A percentile compares a stretch with the other conserved stretches of the same genome.
Conservation (phyloP, 108 stramenopile genomes). For the Nitzschia inconspicua region DNA sequence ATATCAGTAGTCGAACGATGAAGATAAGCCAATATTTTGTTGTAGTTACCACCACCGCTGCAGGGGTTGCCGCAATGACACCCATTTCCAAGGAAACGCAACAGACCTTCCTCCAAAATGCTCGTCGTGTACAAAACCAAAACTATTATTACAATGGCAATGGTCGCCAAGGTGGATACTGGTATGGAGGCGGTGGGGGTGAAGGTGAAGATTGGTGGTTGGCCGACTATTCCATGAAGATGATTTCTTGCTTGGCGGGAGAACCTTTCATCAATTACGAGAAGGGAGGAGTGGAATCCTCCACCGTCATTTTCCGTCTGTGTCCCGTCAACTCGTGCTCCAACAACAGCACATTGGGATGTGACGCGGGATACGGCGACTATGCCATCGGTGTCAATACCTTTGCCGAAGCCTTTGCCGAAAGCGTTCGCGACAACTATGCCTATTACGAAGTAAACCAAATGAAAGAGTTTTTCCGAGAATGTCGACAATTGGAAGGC, state of each 20-base stretch:
- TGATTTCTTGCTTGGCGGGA: constrained; percentile 58
- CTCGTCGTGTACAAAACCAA: constrained; percentile 39
- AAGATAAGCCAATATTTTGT: too few species aligned
- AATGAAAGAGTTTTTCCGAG: constrained; percentile 10
- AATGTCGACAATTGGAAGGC: background rate
- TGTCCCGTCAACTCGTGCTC: constrained; percentile 27
- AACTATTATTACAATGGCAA: background rate
- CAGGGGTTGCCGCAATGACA: too few species aligned
- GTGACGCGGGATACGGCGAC: constrained; percentile 36
- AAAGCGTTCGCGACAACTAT: constrained; percentile 25
- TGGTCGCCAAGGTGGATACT: background rate
- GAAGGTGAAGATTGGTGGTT: constrained; percentile 6
- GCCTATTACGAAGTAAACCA: constrained; percentile 6
- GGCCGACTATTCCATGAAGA: constrained; percentile 62
- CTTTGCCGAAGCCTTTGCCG: constrained; percentile 31
- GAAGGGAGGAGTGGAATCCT: constrained; percentile 7
- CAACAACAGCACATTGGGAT: constrained; percentile 8
- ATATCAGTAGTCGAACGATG: too few species aligned
- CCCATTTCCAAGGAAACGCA: too few species aligned
- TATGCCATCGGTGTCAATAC: constrained; percentile 26
- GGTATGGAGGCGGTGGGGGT: background rate
- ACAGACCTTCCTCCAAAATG: constrained; percentile 18
- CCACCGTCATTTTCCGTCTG: constrained; percentile 30
- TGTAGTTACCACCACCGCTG: too few species aligned
- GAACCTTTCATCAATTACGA: constrained; percentile 46